These are phyloP conservation scores for Chlorella sorokiniana DNA, from an alignment of 139 green algal genomes.

Conservation along the genomic window DNA sequence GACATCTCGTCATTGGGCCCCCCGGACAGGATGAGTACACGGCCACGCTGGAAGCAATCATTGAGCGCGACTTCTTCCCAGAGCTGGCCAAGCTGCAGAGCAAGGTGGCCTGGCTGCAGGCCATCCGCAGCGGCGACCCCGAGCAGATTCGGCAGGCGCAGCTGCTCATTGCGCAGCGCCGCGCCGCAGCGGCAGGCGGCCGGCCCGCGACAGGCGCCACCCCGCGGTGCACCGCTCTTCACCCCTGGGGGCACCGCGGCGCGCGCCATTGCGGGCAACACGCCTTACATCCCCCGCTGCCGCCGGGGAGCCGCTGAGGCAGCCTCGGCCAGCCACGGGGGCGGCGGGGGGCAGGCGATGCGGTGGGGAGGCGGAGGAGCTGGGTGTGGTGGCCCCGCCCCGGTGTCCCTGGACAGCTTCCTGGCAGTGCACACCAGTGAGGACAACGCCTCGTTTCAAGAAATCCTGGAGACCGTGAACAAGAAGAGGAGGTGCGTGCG, in stretches of 20 bases:
- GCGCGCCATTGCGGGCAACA: conserved; percentile 16
- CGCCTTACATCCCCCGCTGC: conserved; percentile 41
- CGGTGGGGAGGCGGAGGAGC: not conserved
- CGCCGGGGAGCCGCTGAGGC: not conserved
- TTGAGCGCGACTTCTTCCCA: conserved; percentile 95
- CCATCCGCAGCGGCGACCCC: conserved; percentile 73
- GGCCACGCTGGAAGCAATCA: conserved; percentile 79
- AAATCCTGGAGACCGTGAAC: conserved; percentile 63
- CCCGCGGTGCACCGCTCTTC: conserved; percentile 28
- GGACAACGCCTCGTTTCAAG: conserved; percentile 85
- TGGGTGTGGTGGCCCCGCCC: not conserved
- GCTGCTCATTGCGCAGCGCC: conserved; percentile 78
- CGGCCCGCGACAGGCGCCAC: conserved; percentile 11
- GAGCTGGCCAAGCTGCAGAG: conserved; percentile 84
- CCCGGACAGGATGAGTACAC: conserved; percentile 86
- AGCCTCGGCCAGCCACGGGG: not conserved
- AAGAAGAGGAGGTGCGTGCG: conserved; percentile 19
- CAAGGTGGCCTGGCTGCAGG: conserved; percentile 85
- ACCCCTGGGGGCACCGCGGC: conserved; percentile 22
- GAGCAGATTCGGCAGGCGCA: conserved; percentile 74
- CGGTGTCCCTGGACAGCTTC: conserved; percentile 75
- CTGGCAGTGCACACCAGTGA: conserved; percentile 75
- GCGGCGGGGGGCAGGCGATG: not conserved
- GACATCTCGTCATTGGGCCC: not conserved
- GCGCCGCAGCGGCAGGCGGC: conserved; percentile 44